Evolutionary conservation across 192 early-diverging fungal genomes (phyloP), one percentile per base, ranked within the genome.

Genomic region (Borealophlyctis nickersoniae): DNA sequence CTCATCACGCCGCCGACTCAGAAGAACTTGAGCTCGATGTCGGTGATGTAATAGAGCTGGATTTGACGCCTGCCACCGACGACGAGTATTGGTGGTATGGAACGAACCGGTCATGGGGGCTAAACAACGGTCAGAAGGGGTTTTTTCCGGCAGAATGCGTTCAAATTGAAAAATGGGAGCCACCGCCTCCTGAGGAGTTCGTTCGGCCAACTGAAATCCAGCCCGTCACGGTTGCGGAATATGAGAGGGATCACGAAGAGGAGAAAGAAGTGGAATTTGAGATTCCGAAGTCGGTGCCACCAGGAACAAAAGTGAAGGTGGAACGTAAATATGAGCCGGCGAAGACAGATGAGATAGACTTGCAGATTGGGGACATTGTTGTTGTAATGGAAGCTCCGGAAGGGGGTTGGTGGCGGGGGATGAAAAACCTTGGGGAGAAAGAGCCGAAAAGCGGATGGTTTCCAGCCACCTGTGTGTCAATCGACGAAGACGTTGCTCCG

Each of bases 371-470:
- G 13, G 76, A 77, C 14, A 33, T 67, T 13, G 57, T 83, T 26
- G 73, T 79, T 19, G 78, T 83, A 27, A 52, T 78, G 52, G 78
- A 80, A 34, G 69, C 72, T 13, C 81, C 81, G 28, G 78, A 79
- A 48, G 81, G 81, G 27, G 81, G 81, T 5, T 83, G 81, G 81
- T 83, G 81, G 81, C 28, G 71, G n/a, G 81, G 81, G 11, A 77
- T 78, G 70, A 76, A 67, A 19, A 67, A 70, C 26, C 63, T 80
- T 27, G 76, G 69, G 27, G 70, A 65, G 13, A 83, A 83, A 45
- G 36, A 59, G 11, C 66, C 81, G 7, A 35, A 58, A 22, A 58
- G 66, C 16, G 81, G 81, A 0, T 83, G 81, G 81, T 83, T 83
- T 66, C 81, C 81, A 4, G 67, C 74, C 3, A 77, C 66, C 5